Evolutionary conservation across 805 yeast genomes (phyloP), one percentile per base, ranked within the genome.

Genomic region (Candida sanyiensis): DNA sequence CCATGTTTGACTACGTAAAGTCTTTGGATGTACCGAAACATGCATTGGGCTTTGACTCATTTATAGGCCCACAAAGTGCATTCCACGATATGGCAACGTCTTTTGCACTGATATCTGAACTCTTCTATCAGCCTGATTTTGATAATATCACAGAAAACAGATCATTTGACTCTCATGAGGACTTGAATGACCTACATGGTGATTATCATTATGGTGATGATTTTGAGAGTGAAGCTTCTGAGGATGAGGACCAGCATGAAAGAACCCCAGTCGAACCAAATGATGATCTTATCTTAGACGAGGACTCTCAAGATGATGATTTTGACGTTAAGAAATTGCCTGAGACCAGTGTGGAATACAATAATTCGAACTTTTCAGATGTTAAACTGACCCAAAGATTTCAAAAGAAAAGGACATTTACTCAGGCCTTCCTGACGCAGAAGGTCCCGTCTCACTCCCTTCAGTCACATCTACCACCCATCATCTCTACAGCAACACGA

Each of bases 1-100:
- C 50, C 3, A 42, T 67, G 39, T 61, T 69, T 17, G 48, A 58
- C 1, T 61, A 58, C 26, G 56, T 54, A 7, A 56, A 53, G 28
- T 39, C 40, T 2, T 32, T 52, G 35, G 39, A 47, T 29, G 17
- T 49, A 10, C 42, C 32, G 2, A 15, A 28, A 3, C 41, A 28
- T 15, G 34, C 35, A 4, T 11, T 46, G 3, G 39, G 46, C 4
- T 47, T 49, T 18, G 42, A 47, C 0, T 44, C 40, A 4, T 58
- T 61, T 28, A 25, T 60, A 1, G 43, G 52, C 7, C 40, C 51
- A 11, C 43, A 54, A 7, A 32, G 44, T 11, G 47, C 56, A 33
- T 40, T 62, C 7, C 44, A 51, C 0, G 33, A 40, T 0, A 49
- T 61, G 5, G 59, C 55, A 11, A 60, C 64, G 2, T 50, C 66